These are phyloP conservation scores for Trichoderma hamatum DNA, from an alignment of 2,329 filamentous ascomycete genomes.

Conservation along the genomic window DNA sequence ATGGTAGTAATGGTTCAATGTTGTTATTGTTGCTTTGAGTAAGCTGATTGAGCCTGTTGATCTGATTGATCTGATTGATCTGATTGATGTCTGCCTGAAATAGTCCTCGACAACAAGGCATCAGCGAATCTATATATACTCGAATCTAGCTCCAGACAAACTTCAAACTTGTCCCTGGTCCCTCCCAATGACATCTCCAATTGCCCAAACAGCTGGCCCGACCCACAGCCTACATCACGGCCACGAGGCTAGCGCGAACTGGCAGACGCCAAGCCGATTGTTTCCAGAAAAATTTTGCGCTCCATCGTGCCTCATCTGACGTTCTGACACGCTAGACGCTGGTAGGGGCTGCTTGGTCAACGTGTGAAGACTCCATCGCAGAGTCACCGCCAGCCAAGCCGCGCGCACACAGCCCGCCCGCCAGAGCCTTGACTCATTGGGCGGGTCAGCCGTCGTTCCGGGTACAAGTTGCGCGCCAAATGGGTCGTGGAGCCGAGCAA, in stretches of 20 bases:
- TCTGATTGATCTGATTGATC: neutral
- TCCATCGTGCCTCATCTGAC: neutral
- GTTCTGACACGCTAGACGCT: neutral
- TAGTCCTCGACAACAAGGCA: slow-evolving; percentile 17
- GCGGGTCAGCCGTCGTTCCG: slow-evolving; percentile 4
- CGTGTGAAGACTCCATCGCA: neutral
- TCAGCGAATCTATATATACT: slow-evolving; percentile 24
- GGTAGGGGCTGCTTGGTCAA: neutral
- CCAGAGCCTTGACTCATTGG: slow-evolving; percentile 18
- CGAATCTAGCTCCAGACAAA: neutral
- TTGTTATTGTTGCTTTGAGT: neutral
- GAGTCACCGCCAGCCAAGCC: neutral
- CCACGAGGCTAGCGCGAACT: slow-evolving; percentile 11
- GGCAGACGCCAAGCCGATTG: neutral
- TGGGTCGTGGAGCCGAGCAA: neutral
- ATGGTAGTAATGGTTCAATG: neutral
- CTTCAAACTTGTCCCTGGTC: neutral
- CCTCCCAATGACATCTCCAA: neutral
- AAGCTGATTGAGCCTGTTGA: neutral
- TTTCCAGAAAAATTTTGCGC: neutral
- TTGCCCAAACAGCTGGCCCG: no score
- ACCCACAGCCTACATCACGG: slow-evolving; percentile 18
- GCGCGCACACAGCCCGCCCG: neutral
- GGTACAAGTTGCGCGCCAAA: slow-evolving; percentile 6
- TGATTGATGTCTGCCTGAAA: slow-evolving; percentile 22